Evolutionary conservation across 257 asterid species (phyloP), one percentile per base, ranked within the genome.

Genomic region (Plantago ovata): DNA sequence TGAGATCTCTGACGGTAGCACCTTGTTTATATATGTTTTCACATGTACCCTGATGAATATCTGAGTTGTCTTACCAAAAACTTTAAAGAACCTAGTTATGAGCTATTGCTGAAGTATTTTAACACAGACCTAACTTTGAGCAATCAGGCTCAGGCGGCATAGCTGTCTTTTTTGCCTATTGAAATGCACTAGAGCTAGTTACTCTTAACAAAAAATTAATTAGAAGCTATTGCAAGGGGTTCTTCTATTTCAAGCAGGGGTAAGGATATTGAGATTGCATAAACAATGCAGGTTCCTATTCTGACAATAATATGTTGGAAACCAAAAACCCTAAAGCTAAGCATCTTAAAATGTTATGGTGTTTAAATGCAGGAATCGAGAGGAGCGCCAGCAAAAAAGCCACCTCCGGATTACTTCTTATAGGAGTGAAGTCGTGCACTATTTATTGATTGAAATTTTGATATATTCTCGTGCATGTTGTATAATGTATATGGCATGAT

Each of bases 321-420:
- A 28, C 36, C 7, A 8, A 28, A 28, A 28, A 3, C 4, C 4
- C 56, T 22, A 20, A 50, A 50, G 1, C 56, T 50, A 20, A 50
- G 6, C 49, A 44, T 50, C 32, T 50, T 22, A 10, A 33, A 11
- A 9, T 50, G 38, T 61, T 18, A 2, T 63, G 58, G 15, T 71
- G 42, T 28, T 28, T 28, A 56, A 71, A 80, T 71, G 75, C 91
- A 92, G 97, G 97, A 92, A 60, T 64, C 94, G 38, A 88, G 98
- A 77, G 95, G 95, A 63, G 78, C 87, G 23, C 97, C 95, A 0
- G 77, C 84, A 18, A 88, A 76, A 66, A 92, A 73, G 67, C 87
- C 95, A 32, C 94, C 95, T 28, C 97, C 96, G 2, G 97, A 92
- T 74, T 92, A 88, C 82, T 92, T 92, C 83, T 80, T 92, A 43